Evolutionary conservation across 805 yeast genomes (phyloP).

Genomic region (Tetrapisispora fleetii): DNA sequence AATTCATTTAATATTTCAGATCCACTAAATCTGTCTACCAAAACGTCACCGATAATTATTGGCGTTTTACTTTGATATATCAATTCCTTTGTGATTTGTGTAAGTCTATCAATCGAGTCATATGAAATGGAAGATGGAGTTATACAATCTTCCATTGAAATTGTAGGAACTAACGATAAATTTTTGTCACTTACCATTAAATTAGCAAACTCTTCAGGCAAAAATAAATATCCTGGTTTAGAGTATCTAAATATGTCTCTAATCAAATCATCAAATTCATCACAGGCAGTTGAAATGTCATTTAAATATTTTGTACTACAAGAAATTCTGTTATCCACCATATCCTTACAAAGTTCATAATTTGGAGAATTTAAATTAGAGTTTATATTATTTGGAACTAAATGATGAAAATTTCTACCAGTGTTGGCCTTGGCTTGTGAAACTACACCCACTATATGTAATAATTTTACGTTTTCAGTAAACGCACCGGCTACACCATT

Average conservation of each 20-base stretch:
- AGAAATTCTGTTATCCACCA: conserved; percentile 44
- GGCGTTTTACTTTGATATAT: conserved; percentile 50
- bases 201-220: conserved; percentile 65
- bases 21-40: conserved; percentile 52
- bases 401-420: conserved; percentile 43
- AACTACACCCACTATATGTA: conserved; percentile 67
- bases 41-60: conserved; percentile 59
- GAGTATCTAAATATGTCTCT: conserved; percentile 42
- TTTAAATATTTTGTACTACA: conserved; percentile 46
- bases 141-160: conserved; percentile 3
- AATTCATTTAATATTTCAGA: conserved; percentile 39
- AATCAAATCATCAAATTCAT: conserved; percentile 61
- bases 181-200: conserved; percentile 14
- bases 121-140: not conserved
- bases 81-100: conserved; percentile 37
- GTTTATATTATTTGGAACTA: conserved; percentile 37
- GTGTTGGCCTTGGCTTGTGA: conserved; percentile 5
- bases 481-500: conserved; percentile 78
- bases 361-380: conserved; percentile 42
- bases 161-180: conserved; percentile 12
- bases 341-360: conserved; percentile 54
- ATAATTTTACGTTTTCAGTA: conserved; percentile 69
- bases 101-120: conserved; percentile 1
- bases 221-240: conserved; percentile 72
- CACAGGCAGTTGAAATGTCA: conserved; percentile 36